Conservation (phyloP, 129 eudicot species). For the Oenanthe sinensis region DNA sequence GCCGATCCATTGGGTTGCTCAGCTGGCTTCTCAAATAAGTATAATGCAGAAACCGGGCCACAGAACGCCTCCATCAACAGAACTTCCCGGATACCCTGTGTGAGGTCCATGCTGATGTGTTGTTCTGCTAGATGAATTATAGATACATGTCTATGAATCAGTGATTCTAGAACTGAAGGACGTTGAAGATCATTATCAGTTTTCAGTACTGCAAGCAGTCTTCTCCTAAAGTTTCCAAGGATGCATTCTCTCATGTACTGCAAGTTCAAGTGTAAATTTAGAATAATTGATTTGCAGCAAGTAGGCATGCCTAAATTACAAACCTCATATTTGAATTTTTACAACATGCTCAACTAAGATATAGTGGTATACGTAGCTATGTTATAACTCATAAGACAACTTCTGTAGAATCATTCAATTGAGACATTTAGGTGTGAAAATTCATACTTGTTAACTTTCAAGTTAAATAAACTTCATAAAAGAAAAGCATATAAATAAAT, state of each 20-base stretch:
- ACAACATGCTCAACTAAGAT: not conserved
- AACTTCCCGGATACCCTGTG: slow-evolving; percentile 92
- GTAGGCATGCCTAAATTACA: not conserved
- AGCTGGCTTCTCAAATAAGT: slow-evolving; percentile 64
- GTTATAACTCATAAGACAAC: not conserved
- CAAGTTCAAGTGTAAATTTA: slow-evolving; percentile 12
- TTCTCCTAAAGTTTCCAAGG: slow-evolving; percentile 85
- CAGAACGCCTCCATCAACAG: slow-evolving; percentile 64
- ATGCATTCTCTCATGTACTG: slow-evolving; percentile 99
- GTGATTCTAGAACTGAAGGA: slow-evolving; percentile 81
- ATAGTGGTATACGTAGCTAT: not conserved
- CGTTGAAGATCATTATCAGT: slow-evolving; percentile 95
- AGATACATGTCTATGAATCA: slow-evolving; percentile 74
- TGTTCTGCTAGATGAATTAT: slow-evolving; percentile 91
- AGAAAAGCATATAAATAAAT: not conserved
- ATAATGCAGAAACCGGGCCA: slow-evolving; percentile 88
- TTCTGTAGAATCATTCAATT: not conserved
- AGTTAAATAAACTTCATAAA: not conserved
- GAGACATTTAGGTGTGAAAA: not conserved
- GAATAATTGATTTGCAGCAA: not conserved
- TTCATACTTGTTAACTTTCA: not conserved
- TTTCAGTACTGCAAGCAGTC: slow-evolving; percentile 75
- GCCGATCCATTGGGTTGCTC: slow-evolving; percentile 82
- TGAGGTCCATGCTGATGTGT: slow-evolving; percentile 98
- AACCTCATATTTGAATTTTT: not conserved